A percentile compares a stretch with the other conserved stretches of the same genome.
phyloP scores from a whole-genome alignment of 257 asterid species.

The Forsythia suspensa region DNA sequence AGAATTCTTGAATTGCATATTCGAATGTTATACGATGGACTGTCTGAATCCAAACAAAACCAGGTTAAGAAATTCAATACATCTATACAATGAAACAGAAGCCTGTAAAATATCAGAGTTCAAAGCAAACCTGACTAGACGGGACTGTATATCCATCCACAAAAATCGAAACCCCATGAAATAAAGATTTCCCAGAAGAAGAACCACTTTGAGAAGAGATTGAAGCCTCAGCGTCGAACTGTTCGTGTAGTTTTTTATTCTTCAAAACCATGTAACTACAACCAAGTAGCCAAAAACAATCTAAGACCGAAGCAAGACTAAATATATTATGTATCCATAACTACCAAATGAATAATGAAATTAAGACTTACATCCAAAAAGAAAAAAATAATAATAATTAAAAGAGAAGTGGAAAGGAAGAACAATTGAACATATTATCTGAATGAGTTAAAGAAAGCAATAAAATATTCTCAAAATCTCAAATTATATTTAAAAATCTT shows the following conservation, averaged over 20 bases:
- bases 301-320: conserved; percentile 5
- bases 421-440: neutral
- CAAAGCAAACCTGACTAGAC: conserved; percentile 74
- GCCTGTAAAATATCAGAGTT: conserved; percentile 9
- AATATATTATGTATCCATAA: too few species aligned
- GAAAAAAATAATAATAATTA: conserved; percentile 1
- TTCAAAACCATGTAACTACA: conserved; percentile 89
- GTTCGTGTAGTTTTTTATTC: conserved; percentile 85
- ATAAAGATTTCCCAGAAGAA: conserved; percentile 49
- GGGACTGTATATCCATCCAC: conserved; percentile 98
- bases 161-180: conserved; percentile 81
- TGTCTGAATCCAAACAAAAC: neutral
- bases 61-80: neutral
- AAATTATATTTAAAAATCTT: neutral
- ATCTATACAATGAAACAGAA: conserved; percentile 11
- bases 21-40: neutral
- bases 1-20: neutral
- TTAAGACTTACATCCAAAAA: neutral
- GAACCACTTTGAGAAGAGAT: conserved; percentile 62
- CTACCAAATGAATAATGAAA: neutral
- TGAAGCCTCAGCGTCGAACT: conserved; percentile 85
- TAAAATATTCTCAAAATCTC: neutral
- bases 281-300: conserved; percentile 30
- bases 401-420: neutral
- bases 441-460: neutral